Evolutionary conservation across 2,329 filamentous ascomycete genomes (phyloP).

Genomic region (Fusarium heterosporum): DNA sequence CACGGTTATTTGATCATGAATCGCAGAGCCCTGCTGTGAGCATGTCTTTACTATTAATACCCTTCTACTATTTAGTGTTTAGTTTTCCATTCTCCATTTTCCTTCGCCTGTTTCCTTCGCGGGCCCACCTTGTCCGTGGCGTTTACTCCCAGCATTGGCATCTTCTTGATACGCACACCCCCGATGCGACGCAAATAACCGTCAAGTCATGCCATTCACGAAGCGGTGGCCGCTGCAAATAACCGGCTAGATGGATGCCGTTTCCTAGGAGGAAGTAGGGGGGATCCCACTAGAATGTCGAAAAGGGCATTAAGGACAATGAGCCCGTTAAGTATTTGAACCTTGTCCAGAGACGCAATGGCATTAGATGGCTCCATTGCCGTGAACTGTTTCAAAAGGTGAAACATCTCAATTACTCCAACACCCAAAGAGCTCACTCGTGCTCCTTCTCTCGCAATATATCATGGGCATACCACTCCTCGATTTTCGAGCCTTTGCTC

Average conservation of each 20-base stretch:
- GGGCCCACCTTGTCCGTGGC: conserved; percentile 3
- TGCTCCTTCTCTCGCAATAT: conserved; percentile 9
- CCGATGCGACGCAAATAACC: conserved; percentile 11
- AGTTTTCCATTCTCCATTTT: conserved; percentile 11
- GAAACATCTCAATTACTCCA: conserved; percentile 1
- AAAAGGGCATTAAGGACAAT: conserved; percentile 6
- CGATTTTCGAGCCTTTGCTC: conserved; percentile 12
- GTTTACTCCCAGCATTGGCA: conserved; percentile 1
- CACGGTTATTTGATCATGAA: conserved; percentile 7
- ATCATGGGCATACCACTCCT: conserved; percentile 15
- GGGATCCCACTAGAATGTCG: conserved; percentile 1
- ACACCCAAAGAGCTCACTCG: not conserved
- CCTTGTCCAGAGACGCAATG: conserved; percentile 11
- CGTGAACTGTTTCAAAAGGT: conserved; percentile 1
- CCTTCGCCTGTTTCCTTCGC: conserved; percentile 11
- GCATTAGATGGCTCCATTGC: conserved; percentile 12
- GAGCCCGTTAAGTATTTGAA: conserved; percentile 14
- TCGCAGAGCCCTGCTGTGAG: conserved; percentile 2
- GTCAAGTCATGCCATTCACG: conserved; percentile 7
- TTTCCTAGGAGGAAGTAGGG: conserved; percentile 1
- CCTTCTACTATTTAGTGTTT: not conserved
- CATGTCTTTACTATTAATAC: conserved; percentile 9
- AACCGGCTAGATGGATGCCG: conserved; percentile 5
- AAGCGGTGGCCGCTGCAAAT: conserved; percentile 4
- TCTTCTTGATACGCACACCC: conserved; percentile 12